Evolutionary conservation across 441 rosid genomes (phyloP), one percentile per base, ranked within the genome.

Genomic region (Isatis lusitanica): DNA sequence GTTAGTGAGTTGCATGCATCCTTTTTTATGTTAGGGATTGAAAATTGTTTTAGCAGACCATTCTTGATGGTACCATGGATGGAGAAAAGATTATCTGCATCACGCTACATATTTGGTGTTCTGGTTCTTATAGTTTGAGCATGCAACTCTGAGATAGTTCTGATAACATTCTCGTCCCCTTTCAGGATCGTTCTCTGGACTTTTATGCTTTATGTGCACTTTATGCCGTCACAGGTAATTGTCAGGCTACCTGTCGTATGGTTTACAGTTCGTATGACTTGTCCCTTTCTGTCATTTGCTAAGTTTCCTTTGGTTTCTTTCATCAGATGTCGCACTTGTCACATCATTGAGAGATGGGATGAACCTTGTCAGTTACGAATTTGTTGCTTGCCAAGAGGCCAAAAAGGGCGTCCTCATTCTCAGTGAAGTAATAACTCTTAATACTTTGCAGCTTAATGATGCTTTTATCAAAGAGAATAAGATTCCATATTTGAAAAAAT

Each of bases 321-420:
- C 51, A 68, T 57, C 90, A 95, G 99, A 95, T 87, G 91, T 95
- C 68, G 97, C 98, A 61, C 97, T 95, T 15, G 99, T 95, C 53
- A 93, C 99, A 61, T 95, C 99, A 74, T 74, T 95, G 83, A 86
- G 99, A 85, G 99, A 95, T 79, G 99, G 99, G 74, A 93, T 95
- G 99, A 95, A 95, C 83, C 98, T 95, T 77, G 99, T 95, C 71
- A 95, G 98, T 77, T 96, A 91, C 61, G 99, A 96, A 78, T 96
- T 96, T 82, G 99, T 96, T 68, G 97, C 99, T 59, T 96, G 99
- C 84, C 99, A 96, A 83, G 98, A 86, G 60, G 83, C 85, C 13
- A 96, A 96, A 86, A 93, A 93, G 78, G 99, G 99, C 26, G 99
- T 96, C 79, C 97, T 96, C 70, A 93, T 96, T 83, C 98, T 96